Base-by-base conservation (phyloP, 2,329 filamentous ascomycete species). In the Cladosporium velox region DNA sequence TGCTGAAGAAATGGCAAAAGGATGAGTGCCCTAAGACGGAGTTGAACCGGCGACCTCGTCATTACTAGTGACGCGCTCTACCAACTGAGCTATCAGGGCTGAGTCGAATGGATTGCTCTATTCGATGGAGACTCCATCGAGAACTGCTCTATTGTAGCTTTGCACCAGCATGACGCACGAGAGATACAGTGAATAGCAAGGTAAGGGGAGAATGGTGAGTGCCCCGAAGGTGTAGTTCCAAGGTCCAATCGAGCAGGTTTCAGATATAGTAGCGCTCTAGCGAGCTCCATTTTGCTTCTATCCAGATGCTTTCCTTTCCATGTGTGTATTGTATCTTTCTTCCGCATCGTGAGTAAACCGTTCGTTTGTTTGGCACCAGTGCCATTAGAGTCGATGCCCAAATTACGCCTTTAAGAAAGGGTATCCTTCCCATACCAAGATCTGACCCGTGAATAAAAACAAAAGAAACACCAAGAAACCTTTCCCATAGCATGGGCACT, bases 31-130 rank as follows among this genome's bases (percentile, higher is more conserved):
- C 60, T 63, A 55, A 63, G 60, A 63, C 60, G 60, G 60, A 63
- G 49, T 63, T 51, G 60, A 63, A 63, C 60, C 60, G 60, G 60
- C 60, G 60, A 63, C 60, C 60, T 63, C 60, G 60, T 63, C 60
- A 63, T 63, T 63, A 63, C 60, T 63, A 63, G 60, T 63, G 60
- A 63, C 60, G 60, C 60, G 60, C 60, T 63, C 60, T 63, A 55
- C 60, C 60, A 63, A 55, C 60, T 63, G 60, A 63, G 60, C 60
- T 63, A 63, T 63, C 49, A 63, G 60, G 60, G 60, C 60, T 54
- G 32, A 52, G 26, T 52, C 24, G 49, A 52, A 28, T 58, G 34
- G 21, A 24, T 24, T 58, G 34, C 34, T 34, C 34, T 35, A 34
- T 7, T 34, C 30, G 30, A 35, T 34, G 32, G 24, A 10, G 21